Percentiles rank a stretch among this genome's conserved stretches.
Evolutionary conservation across 257 asterid genomes (phyloP).

Genomic region (Echites panduratus): DNA sequence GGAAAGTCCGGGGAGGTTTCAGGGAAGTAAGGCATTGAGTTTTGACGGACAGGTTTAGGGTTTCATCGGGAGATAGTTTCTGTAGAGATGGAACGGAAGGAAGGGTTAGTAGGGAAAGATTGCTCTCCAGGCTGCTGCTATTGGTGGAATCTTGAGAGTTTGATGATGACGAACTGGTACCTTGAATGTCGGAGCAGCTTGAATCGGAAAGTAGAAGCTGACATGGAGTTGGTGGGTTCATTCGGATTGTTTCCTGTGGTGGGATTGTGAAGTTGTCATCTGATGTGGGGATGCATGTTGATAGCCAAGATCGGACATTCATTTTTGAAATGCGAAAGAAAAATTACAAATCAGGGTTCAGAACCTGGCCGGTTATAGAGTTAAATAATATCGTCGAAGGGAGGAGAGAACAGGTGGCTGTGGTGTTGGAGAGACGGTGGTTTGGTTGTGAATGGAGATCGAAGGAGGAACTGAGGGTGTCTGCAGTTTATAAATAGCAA

Average conservation of each 20-base stretch:
- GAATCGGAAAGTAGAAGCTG: slow-evolving; percentile 27
- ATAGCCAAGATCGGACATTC: slow-evolving; percentile 54
- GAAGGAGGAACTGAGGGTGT: not conserved
- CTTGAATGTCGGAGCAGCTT: slow-evolving; percentile 5
- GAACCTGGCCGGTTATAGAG: too few species aligned
- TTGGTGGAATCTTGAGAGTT: slow-evolving; percentile 34
- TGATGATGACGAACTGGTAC: slow-evolving; percentile 27
- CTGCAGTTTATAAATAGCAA: slow-evolving; percentile 4
- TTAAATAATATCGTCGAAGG: not conserved
- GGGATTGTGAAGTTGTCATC: slow-evolving; percentile 11
- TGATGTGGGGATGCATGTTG: slow-evolving; percentile 39
- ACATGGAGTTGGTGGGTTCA: slow-evolving; percentile 17
- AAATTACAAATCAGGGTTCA: too few species aligned
- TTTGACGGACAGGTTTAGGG: slow-evolving; percentile 28
- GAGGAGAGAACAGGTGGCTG: slow-evolving; percentile 3
- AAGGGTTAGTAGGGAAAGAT: slow-evolving; percentile 61
- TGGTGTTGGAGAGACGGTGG: not conserved
- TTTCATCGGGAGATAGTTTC: slow-evolving; percentile 31
- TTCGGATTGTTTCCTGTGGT: not conserved
- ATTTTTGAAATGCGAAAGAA: slow-evolving; percentile 15
- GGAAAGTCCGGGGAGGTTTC: slow-evolving; percentile 20
- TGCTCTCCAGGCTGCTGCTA: slow-evolving; percentile 48
- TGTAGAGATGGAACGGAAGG: slow-evolving; percentile 86
- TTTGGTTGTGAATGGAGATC: not conserved
- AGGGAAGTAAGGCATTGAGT: slow-evolving; percentile 29